phyloP scores from a whole-genome alignment of 208 protist species.

The Polymyxa betae region DNA sequence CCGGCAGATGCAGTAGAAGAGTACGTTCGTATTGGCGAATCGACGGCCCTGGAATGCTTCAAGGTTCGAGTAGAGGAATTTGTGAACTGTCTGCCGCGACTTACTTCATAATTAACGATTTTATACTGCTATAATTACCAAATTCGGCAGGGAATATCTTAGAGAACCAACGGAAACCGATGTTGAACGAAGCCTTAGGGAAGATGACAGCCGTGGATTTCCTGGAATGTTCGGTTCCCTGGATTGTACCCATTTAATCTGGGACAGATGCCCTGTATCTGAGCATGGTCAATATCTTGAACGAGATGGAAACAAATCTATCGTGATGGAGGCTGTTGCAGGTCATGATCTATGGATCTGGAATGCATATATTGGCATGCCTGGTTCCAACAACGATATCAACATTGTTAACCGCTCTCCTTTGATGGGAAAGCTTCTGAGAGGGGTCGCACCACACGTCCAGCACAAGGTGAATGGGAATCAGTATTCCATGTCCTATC shows the following conservation, averaged over 20 bases:
- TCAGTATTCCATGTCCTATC: neutral
- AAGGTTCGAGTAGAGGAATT: constrained; percentile 10
- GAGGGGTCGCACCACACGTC: neutral
- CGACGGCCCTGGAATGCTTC: neutral
- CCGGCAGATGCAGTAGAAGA: constrained; percentile 10
- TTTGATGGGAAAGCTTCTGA: neutral
- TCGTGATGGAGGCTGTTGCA: constrained; percentile 29
- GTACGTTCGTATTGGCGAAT: neutral
- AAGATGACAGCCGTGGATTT: neutral
- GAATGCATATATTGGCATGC: constrained; percentile 17
- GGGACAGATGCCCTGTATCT: neutral
- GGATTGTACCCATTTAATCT: constrained; percentile 10
- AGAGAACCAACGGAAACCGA: neutral
- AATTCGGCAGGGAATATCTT: neutral
- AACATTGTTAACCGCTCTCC: constrained; percentile 42
- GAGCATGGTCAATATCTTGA: neutral
- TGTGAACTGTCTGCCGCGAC: neutral
- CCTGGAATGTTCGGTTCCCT: constrained; percentile 50
- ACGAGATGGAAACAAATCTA: neutral
- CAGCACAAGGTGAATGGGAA: neutral
- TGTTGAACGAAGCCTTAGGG: neutral
- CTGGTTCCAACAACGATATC: constrained; percentile 42
- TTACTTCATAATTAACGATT: neutral
- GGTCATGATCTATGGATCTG: constrained; percentile 18
- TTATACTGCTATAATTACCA: neutral